These are phyloP conservation scores for Avicennia marina DNA, from an alignment of 257 asterid genomes.

Conservation along the genomic window DNA sequence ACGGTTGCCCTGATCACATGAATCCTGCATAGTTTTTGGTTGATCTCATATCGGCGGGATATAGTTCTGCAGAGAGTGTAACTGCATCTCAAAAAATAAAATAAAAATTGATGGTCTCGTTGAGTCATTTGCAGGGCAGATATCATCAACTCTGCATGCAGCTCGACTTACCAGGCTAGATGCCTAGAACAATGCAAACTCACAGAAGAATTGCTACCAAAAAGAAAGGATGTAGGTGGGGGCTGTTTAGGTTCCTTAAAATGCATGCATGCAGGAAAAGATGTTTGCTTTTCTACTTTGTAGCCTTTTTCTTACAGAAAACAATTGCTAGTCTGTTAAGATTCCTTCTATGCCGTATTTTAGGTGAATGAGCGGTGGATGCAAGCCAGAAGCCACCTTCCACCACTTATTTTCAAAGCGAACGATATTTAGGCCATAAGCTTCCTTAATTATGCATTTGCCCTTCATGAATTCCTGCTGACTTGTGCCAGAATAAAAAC, in stretches of 20 bases:
- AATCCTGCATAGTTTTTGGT: conserved; percentile 99
- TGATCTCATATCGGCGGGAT: conserved; percentile 91
- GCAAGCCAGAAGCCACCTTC: too few relatives aligned
- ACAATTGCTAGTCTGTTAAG: too few relatives aligned
- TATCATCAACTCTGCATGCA: conserved; percentile 53
- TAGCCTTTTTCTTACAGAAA: too few relatives aligned
- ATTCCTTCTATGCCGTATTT: too few relatives aligned
- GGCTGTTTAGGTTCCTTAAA: conserved; percentile 75
- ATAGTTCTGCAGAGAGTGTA: conserved; percentile 78
- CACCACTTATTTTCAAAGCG: too few relatives aligned
- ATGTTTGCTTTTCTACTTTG: too few relatives aligned
- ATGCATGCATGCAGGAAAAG: conserved; percentile 99
- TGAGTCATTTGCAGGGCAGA: conserved; percentile 72
- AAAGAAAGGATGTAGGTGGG: conserved; percentile 80
- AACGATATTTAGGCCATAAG: too few relatives aligned
- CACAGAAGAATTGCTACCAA: conserved; percentile 37
- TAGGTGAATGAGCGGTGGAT: too few relatives aligned
- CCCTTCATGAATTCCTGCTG: too few relatives aligned
- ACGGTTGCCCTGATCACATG: conserved; percentile 78
- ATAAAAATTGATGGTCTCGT: conserved; percentile 76
- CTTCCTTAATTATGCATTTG: too few relatives aligned
- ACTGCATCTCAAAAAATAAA: conserved; percentile 68
- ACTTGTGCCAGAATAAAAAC: too few relatives aligned
- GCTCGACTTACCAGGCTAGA: conserved; percentile 46
- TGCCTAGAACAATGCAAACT: conserved; percentile 24